Evolutionary conservation across 257 asterid species (phyloP), one percentile per base, ranked within the genome.

Genomic region (Petunia secreta): DNA sequence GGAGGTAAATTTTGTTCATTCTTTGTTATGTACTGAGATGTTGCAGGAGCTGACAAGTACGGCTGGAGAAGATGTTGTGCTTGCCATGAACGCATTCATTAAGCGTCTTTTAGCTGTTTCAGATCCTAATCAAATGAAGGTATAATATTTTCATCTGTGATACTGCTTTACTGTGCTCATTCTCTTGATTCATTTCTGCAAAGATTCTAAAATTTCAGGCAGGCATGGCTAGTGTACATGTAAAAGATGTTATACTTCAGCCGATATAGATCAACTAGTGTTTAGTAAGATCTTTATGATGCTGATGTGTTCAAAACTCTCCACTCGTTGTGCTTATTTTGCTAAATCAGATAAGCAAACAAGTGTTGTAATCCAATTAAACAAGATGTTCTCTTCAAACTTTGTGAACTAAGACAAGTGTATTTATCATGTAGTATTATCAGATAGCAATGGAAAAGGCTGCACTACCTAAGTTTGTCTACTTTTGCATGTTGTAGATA

Each of bases 91-190:
- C 84, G 85, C 99, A 65, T 96, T 96, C 90, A 91, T 96, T 83
- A 94, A 92, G 84, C 97, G 99, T 77, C 92, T 96, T 37, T 80
- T 96, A 89, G 95, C 94, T 40, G 92, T 91, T 81, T 86, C 98
- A 25, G 99, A 95, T 88, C 98, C 98, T 68, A 88, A 81, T 88
- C 96, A 88, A 85, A 96, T 96, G 97, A 96, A 93, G 98, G 99
- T 96, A 87, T 64, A 14, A 36, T 37, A 50, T 71, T 50, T 73
- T 36, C 25, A 11, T 67, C 44, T n/a, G 40, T 48, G 75, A 43
- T 43, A 8, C 75, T 50, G 62, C 46, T 48, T 48, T 25, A 11
- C 43, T 9, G 59, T 11, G 44, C 43, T 10, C 62, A 48, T 2
- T 14, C 6, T 48, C 77, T 34, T 6, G 1, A 71, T 48, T 34